Evolutionary conservation across 78 protist species (phyloP).

Genomic region (Dictyostelium intermedium): DNA sequence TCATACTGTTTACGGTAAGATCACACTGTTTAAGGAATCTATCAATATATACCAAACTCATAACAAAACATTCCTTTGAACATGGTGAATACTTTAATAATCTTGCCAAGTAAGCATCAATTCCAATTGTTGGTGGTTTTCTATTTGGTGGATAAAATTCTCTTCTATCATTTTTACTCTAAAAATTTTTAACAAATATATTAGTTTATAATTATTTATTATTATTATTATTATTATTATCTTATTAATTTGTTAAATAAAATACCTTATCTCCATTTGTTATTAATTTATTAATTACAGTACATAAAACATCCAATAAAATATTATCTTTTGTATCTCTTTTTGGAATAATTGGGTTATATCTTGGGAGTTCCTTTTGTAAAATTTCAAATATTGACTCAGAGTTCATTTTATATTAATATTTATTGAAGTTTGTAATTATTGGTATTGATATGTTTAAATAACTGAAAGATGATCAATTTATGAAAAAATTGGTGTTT

Average conservation of each 20-base stretch:
- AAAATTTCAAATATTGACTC: slow-evolving; percentile 69
- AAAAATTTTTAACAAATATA: neutral
- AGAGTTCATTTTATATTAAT: neutral
- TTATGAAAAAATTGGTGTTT: neutral
- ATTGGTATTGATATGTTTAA: neutral
- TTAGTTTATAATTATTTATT: neutral
- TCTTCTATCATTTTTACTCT: slow-evolving; percentile 32
- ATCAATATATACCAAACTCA: slow-evolving; percentile 77
- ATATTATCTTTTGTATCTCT: slow-evolving; percentile 75
- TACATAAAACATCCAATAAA: slow-evolving; percentile 71
- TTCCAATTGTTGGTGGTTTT: slow-evolving; percentile 78
- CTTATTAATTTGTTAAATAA: neutral
- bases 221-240: too few species aligned
- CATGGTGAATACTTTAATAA: slow-evolving; percentile 77
- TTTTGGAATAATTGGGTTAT: slow-evolving; percentile 51
- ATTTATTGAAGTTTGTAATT: too few species aligned
- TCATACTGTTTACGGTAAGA: slow-evolving; percentile 66
- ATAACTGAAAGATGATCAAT: too few species aligned
- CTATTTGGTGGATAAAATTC: slow-evolving; percentile 80
- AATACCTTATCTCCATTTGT: slow-evolving; percentile 68
- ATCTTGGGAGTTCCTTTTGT: slow-evolving; percentile 48
- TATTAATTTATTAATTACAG: slow-evolving; percentile 69
- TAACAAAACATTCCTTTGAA: slow-evolving; percentile 70
- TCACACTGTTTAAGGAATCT: slow-evolving; percentile 63
- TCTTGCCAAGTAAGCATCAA: slow-evolving; percentile 75